A percentile compares a stretch with the other conserved stretches of the same genome.
Evolutionary conservation across 2,329 filamentous ascomycete species (phyloP).

Genomic region (Xenoacremonium recifei): DNA sequence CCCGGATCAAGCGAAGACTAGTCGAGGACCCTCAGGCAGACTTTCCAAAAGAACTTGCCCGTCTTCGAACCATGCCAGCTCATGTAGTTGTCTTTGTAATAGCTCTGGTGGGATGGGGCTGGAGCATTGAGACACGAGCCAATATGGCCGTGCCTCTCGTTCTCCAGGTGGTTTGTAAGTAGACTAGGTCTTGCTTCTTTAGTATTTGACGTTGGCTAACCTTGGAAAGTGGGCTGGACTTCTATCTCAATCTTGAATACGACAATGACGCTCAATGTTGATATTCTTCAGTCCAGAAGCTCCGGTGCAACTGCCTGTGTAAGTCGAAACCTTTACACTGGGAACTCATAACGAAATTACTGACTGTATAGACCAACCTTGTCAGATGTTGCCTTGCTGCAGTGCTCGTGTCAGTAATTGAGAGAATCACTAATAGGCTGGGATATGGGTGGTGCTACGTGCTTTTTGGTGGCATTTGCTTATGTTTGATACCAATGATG

Average conservation of each 20-base stretch:
- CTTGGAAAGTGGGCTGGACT: slow-evolving; percentile 6
- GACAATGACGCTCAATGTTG: slow-evolving; percentile 11
- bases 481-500: too few species aligned
- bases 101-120: slow-evolving; percentile 7
- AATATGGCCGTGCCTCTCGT: slow-evolving; percentile 8
- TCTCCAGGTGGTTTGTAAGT: slow-evolving; percentile 9
- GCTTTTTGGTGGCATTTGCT: slow-evolving; percentile 8
- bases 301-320: slow-evolving; percentile 9
- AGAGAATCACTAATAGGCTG: slow-evolving; percentile 4
- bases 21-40: neutral
- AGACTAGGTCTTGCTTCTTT: neutral
- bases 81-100: slow-evolving; percentile 7
- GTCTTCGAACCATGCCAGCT: slow-evolving; percentile 6
- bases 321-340: neutral
- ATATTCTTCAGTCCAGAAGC: slow-evolving; percentile 7
- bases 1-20: slow-evolving; percentile 3
- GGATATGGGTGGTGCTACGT: slow-evolving; percentile 10
- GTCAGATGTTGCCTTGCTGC: slow-evolving; percentile 9
- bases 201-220: neutral
- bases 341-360: neutral
- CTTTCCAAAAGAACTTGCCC: slow-evolving; percentile 7
- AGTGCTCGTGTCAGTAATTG: slow-evolving; percentile 9
- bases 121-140: slow-evolving; percentile 3
- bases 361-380: slow-evolving; percentile 5
- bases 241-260: slow-evolving; percentile 10